These are phyloP conservation scores for Cupressus sempervirens DNA, from an alignment of 75 land plant genomes.

Conservation along the genomic window DNA sequence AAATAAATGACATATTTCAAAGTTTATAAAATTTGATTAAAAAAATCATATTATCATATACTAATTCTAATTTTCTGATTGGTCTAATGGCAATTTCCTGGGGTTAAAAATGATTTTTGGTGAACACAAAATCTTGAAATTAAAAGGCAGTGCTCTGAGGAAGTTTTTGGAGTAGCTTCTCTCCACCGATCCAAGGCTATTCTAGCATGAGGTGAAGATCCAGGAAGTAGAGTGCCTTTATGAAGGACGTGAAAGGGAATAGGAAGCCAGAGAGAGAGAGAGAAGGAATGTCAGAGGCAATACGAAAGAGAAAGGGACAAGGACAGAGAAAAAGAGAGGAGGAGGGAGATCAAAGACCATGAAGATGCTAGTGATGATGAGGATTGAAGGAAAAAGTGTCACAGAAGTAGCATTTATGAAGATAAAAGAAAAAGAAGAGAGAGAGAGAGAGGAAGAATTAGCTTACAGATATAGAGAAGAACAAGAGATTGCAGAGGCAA, in stretches of 20 bases:
- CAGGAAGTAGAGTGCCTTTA: constrained; percentile 77
- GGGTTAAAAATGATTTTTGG: no score
- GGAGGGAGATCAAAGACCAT: constrained; percentile 63
- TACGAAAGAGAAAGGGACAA: constrained; percentile 92
- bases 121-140: no score
- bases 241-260: constrained; percentile 73
- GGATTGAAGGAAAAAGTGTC: constrained; percentile 62
- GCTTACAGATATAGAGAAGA: constrained; percentile 73
- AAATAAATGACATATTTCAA: no score
- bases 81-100: no score
- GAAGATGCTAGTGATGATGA: constrained; percentile 85
- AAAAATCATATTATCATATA: no score
- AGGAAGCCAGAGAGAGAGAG: constrained; percentile 94
- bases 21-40: no score
- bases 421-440: constrained; percentile 66
- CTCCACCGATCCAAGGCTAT: no score
- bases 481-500: constrained; percentile 79
- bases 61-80: no score
- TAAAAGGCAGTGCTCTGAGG: no score
- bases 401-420: constrained; percentile 51
- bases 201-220: constrained; percentile 54
- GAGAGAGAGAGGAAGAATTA: constrained; percentile 89
- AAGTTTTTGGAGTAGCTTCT: no score
- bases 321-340: constrained; percentile 74
- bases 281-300: constrained; percentile 72